Evolutionary conservation across 495 filamentous ascomycete genomes (phyloP).

Genomic region (Astrocystis sublimbata): DNA sequence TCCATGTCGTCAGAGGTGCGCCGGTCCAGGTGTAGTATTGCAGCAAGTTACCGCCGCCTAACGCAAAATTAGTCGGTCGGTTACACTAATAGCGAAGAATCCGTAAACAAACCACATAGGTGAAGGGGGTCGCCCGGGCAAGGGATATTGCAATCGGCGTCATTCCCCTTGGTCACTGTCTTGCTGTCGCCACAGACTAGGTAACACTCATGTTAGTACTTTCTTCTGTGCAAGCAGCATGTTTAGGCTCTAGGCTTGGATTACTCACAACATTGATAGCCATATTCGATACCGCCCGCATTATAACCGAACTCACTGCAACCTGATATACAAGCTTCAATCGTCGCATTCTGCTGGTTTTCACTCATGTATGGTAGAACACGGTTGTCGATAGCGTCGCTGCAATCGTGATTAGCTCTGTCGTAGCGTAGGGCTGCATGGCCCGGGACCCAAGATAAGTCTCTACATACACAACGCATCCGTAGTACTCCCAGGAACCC

Average conservation of each 20-base stretch:
- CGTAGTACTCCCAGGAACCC: slow-evolving; percentile 47
- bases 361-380: slow-evolving; percentile 49
- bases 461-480: slow-evolving; percentile 8
- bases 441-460: background rate
- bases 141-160: slow-evolving; percentile 43
- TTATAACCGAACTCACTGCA: slow-evolving; percentile 39
- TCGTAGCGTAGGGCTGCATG: background rate
- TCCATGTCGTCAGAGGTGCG: slow-evolving; percentile 36
- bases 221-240: background rate
- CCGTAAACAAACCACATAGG: slow-evolving; percentile 15
- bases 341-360: slow-evolving; percentile 42
- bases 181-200: slow-evolving; percentile 42
- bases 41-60: slow-evolving; percentile 46
- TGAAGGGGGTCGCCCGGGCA: slow-evolving; percentile 40
- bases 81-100: background rate
- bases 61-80: slow-evolving; percentile 20
- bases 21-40: slow-evolving; percentile 45
- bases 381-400: slow-evolving; percentile 44
- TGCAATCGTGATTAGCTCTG: slow-evolving; percentile 43
- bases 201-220: background rate
- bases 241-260: slow-evolving; percentile 51
- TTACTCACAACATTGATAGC: slow-evolving; percentile 50
- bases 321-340: slow-evolving; percentile 51
- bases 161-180: slow-evolving; percentile 20
- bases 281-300: slow-evolving; percentile 58